Percentiles rank a stretch among this genome's conserved stretches.
phyloP scores from a whole-genome alignment of 1,284 basidiomycete species.

The Fistulina hepatica region DNA sequence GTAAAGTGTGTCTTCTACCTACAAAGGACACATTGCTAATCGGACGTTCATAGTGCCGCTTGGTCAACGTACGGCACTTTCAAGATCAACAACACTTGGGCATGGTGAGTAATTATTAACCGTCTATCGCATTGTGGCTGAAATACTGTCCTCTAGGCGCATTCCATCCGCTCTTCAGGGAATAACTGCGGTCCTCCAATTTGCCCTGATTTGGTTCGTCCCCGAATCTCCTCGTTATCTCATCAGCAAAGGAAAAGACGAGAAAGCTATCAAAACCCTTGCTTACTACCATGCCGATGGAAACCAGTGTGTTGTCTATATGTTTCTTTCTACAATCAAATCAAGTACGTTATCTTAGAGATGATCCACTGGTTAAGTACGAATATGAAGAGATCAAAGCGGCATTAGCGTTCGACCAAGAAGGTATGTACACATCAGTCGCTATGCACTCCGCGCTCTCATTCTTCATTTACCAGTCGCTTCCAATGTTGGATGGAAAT shows the following conservation, averaged over 20 bases:
- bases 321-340: neutral
- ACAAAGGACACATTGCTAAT: constrained; percentile 4
- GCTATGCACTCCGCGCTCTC: neutral
- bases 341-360: constrained; percentile 20
- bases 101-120: too few relatives aligned
- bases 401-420: constrained; percentile 54
- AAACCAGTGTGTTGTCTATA: constrained; percentile 28
- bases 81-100: constrained; percentile 51
- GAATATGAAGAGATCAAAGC: constrained; percentile 72
- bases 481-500: constrained; percentile 49
- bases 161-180: constrained; percentile 60
- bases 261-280: constrained; percentile 46
- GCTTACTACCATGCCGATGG: constrained; percentile 71
- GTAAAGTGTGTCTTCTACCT: constrained; percentile 27
- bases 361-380: constrained; percentile 59
- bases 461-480: constrained; percentile 22
- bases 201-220: constrained; percentile 45
- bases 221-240: constrained; percentile 69
- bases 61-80: constrained; percentile 71
- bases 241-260: constrained; percentile 52
- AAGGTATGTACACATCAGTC: constrained; percentile 17
- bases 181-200: constrained; percentile 50
- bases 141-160: too few relatives aligned
- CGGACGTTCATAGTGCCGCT: constrained; percentile 37
- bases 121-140: too few relatives aligned